Percentiles rank a stretch among this genome's conserved stretches.
These are phyloP conservation scores for Metarhizium sp. DNA, from an alignment of 2,329 filamentous ascomycete species.

Conservation along the genomic window DNA sequence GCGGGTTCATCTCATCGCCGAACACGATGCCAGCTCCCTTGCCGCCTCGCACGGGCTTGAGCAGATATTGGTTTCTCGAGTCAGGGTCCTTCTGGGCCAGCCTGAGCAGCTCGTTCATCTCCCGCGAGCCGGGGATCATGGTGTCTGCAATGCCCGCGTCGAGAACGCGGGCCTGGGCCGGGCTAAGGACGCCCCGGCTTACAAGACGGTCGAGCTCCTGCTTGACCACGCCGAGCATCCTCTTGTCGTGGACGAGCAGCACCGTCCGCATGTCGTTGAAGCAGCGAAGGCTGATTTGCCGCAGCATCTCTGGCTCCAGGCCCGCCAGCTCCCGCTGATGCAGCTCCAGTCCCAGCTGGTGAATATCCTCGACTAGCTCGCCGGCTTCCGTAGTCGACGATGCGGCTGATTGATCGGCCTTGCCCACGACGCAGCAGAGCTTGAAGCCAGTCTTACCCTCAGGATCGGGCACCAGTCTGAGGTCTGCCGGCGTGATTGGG, in stretches of 20 bases:
- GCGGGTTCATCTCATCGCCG: constrained; percentile 21
- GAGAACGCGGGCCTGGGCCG: constrained; percentile 16
- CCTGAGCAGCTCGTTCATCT: constrained; percentile 14
- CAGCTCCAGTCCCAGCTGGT: constrained; percentile 29
- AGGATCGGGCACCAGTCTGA: constrained; percentile 21
- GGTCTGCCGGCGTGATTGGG: constrained; percentile 22
- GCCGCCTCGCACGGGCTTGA: constrained; percentile 29
- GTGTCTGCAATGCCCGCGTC: constrained; percentile 23
- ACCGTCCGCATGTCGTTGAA: constrained; percentile 32
- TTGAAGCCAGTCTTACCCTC: constrained; percentile 14
- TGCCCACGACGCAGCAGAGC: constrained; percentile 19
- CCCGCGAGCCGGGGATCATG: constrained; percentile 18
- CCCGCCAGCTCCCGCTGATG: constrained; percentile 26
- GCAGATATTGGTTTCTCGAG: constrained; percentile 19
- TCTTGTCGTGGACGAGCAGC: constrained; percentile 31
- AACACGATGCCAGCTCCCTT: constrained; percentile 31
- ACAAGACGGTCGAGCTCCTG: constrained; percentile 23
- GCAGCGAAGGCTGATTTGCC: constrained; percentile 25
- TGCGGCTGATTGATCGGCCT: not conserved
- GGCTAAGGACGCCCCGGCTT: constrained; percentile 15
- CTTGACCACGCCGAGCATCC: constrained; percentile 29
- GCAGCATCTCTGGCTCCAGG: constrained; percentile 21
- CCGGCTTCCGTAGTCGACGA: constrained; percentile 4
- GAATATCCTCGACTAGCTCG: constrained; percentile 22
- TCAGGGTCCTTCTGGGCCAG: constrained; percentile 5